Evolutionary conservation across 2,329 filamentous ascomycete genomes (phyloP).

Genomic region (Fusarium bulbicola): DNA sequence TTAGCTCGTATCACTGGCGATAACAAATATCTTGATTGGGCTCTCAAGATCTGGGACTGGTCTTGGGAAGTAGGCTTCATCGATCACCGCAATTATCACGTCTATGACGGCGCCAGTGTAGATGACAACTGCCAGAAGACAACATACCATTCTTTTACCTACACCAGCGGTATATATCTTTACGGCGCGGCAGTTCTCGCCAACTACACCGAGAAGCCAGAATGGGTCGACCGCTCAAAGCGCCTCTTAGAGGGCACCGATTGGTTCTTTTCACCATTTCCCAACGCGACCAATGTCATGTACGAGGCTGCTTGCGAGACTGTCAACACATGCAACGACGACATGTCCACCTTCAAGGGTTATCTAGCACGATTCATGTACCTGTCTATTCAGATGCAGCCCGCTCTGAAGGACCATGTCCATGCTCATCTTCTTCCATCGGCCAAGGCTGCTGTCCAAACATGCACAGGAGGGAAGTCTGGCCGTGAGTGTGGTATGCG

Average conservation of each 20-base stretch:
- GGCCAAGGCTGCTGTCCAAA: conserved; percentile 63
- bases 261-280: conserved; percentile 63
- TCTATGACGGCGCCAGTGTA: conserved; percentile 71
- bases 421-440: conserved; percentile 59
- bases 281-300: conserved; percentile 67
- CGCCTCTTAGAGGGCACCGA: conserved; percentile 61
- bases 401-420: conserved; percentile 60
- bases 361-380: conserved; percentile 73
- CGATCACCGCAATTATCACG: conserved; percentile 57
- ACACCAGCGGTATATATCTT: conserved; percentile 72
- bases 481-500: conserved; percentile 67
- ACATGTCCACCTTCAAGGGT: conserved; percentile 75
- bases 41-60: conserved; percentile 74
- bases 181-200: conserved; percentile 72
- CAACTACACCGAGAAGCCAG: conserved; percentile 63
- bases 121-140: conserved; percentile 61
- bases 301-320: conserved; percentile 73
- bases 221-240: conserved; percentile 64
- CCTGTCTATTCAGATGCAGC: conserved; percentile 64
- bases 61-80: conserved; percentile 65
- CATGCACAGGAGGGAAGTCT: conserved; percentile 65
- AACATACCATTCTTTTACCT: conserved; percentile 69
- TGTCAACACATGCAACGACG: conserved; percentile 64
- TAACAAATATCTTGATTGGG: conserved; percentile 72
- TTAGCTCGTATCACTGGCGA: conserved; percentile 76